Evolutionary conservation across 1,284 basidiomycete species (phyloP), one percentile per base, ranked within the genome.

Genomic region (Fomes fomentarius): DNA sequence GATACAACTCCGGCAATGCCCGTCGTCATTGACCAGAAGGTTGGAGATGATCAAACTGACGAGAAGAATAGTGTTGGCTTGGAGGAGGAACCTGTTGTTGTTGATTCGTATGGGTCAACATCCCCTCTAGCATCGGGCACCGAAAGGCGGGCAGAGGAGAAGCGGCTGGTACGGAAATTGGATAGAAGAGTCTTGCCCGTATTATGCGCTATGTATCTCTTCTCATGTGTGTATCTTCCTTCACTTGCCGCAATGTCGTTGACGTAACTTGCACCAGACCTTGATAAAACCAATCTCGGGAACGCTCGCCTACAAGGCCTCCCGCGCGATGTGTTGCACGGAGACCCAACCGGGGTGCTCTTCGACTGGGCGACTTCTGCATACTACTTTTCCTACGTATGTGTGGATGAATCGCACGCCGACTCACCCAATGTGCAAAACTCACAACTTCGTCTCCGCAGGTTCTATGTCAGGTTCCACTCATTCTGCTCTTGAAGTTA

Each of bases 301-400:
- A 91, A 91, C 66, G 89, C 89, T 37, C 79, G 88, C 43, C 71
- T 91, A 34, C 87, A 87, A 69, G 85, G 84, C 2, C 71, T 91
- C 6, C 79, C 85, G 1, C 67, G 79, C 35, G 87, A 90, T 58
- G 70, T 77, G 10, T 78, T 91, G 6, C 76, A 77, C 25, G 88
- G 88, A 2, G 89, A 91, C 63, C 78, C 79, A 8, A 84, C 81
- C 0, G 89, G 88, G 3, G 60, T 76, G 17, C 71, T 81, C 21
- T 91, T 87, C 63, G 87, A 88, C 65, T 89, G 87, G 88, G 70
- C 89, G 47, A 87, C 83, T 54, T 86, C 89, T 1, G 77, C 78
- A 3, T 91, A 90, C 69, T 91, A 84, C 71, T 82, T 91, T 68
- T 82, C 88, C 56, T 90, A 89, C 65, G 88, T 86, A 56, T 47